phyloP scores from a whole-genome alignment of 352 stramenopile species.

The Globisporangium barbulae region DNA sequence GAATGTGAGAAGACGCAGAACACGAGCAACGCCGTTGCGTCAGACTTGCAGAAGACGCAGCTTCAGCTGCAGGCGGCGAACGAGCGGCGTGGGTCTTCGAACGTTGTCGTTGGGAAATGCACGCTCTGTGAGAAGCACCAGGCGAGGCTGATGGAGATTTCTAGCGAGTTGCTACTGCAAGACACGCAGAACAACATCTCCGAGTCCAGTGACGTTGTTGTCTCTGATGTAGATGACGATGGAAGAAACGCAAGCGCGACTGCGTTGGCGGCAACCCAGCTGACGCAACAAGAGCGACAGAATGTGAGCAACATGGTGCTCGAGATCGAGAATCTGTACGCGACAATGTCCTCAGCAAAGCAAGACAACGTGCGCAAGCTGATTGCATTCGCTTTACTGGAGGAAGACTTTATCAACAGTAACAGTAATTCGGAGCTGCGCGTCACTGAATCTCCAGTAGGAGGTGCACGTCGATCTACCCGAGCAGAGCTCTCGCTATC shows the following conservation, averaged over 20 bases:
- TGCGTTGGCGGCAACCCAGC: neutral
- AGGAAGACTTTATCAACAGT: slow-evolving; percentile 12
- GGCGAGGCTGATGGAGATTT: slow-evolving; percentile 45
- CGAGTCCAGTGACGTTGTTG: neutral
- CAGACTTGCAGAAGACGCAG: slow-evolving; percentile 30
- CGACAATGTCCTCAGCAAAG: slow-evolving; percentile 33
- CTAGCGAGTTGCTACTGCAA: slow-evolving; percentile 27
- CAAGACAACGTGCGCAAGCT: slow-evolving; percentile 27
- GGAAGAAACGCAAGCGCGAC: neutral
- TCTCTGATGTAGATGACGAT: slow-evolving; percentile 17
- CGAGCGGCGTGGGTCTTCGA: neutral
- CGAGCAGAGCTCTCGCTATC: slow-evolving; percentile 1
- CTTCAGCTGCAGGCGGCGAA: slow-evolving; percentile 29
- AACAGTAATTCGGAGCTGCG: slow-evolving; percentile 2
- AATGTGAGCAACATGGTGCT: slow-evolving; percentile 34
- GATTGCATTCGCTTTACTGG: slow-evolving; percentile 21
- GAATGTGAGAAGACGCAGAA: slow-evolving; percentile 69
- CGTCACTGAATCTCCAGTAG: neutral
- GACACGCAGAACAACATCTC: slow-evolving; percentile 13
- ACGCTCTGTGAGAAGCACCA: slow-evolving; percentile 53
- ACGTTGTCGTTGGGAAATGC: slow-evolving; percentile 16
- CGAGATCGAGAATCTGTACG: slow-evolving; percentile 47
- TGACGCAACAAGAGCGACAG: slow-evolving; percentile 41
- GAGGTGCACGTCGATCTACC: neutral
- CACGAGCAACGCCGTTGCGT: slow-evolving; percentile 33